These are phyloP conservation scores for Eleusine coracana DNA, from an alignment of 176 grass and related monocot genomes.

Conservation along the genomic window DNA sequence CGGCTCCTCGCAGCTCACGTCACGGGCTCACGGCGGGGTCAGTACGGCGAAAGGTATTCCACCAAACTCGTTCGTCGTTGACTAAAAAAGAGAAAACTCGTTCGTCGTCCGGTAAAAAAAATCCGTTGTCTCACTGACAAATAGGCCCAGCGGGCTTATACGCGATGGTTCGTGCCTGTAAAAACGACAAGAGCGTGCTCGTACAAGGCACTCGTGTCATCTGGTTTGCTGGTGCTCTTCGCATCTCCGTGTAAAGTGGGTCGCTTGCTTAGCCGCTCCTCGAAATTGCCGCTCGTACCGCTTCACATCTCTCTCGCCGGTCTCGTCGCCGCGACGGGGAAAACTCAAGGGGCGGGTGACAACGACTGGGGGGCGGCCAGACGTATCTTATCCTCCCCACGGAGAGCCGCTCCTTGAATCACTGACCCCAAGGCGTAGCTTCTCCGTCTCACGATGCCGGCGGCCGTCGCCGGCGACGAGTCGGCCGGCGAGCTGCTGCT, in stretches of 20 bases:
- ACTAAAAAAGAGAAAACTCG: no score
- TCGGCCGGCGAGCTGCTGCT: conserved; percentile 58
- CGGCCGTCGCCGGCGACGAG: conserved; percentile 24
- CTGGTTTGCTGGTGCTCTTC: no score
- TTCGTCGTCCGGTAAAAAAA: no score
- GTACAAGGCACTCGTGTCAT: no score
- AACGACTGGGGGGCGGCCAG: background rate
- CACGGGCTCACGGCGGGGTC: background rate
- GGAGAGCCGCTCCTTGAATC: background rate
- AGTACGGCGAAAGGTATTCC: no score
- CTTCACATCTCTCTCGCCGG: conserved; percentile 8
- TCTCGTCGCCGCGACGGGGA: conserved; percentile 3
- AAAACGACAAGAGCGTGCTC: no score
- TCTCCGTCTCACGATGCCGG: conserved; percentile 25
- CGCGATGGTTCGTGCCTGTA: no score
- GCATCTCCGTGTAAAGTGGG: no score
- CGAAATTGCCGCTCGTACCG: conserved; percentile 14
- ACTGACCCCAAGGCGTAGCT: background rate
- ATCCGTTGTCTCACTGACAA: no score
- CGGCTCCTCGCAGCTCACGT: background rate
- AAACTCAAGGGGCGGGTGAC: background rate
- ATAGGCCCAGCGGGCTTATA: no score
- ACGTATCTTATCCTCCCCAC: background rate
- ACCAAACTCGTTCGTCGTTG: no score
- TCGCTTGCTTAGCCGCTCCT: conserved; percentile 1